Base-by-base conservation (phyloP, 192 early-diverging fungal species). In the Podila clonocystis region DNA sequence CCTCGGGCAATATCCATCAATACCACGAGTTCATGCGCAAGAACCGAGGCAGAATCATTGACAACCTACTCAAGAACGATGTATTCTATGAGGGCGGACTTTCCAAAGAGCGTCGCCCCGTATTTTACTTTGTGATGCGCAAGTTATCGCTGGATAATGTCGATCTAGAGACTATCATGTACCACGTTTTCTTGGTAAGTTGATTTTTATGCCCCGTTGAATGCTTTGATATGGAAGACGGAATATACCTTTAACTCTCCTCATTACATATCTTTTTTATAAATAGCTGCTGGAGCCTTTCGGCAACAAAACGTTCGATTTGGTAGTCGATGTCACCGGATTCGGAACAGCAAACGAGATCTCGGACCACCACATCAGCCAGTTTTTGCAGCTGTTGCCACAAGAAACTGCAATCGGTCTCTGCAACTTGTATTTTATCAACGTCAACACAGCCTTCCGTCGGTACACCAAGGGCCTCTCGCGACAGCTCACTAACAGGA, bases 91-190 rank as follows among this genome's bases (percentile, higher is more conserved):
- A 93, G 67, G 95, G 93, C 24, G 94, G 93, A 3, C 58, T 89
- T 17, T 96, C 95, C 33, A 91, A 91, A 62, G 87, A 85, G n/a
- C 70, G 80, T 26, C 85, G 93, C 52, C 94, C 93, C 0, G 94
- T 97, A 2, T 86, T 96, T 60, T 97, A 97, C 83, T 92, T 92
- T 79, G 93, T 97, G 67, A 90, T 92, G 31, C 89, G 95, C 36
- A 88, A 94, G 24, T 68, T 97, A 50, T 86, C 89, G 61, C 76
- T 89, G 67, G 93, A 96, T 41, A 88, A 87, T 49, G 87, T 94
- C 52, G 95, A 97, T 82, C 94, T 97, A 82, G 95, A 97, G 34
- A 73, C 94, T 9, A 77, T 96, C 33, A 87, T 96, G 75, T 91
- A 95, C 72, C 89, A 93, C 63, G 75, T 94, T 58, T 82, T 94